phyloP scores from a whole-genome alignment of 2,329 filamentous ascomycete genomes.

The Zymoseptoria crescenta region DNA sequence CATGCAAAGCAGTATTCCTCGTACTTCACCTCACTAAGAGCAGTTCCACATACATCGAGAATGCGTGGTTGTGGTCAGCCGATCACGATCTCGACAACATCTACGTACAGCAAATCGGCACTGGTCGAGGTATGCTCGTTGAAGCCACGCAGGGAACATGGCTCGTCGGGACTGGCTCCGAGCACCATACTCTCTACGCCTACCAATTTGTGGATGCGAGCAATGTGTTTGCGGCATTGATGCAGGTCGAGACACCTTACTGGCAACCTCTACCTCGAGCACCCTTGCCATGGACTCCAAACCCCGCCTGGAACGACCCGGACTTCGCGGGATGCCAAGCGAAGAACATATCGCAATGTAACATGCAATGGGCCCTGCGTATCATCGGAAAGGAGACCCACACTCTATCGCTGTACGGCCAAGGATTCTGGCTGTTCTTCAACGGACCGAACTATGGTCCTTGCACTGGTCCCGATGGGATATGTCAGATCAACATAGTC shows the following conservation, averaged over 20 bases:
- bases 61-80: constrained; percentile 45
- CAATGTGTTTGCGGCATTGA: constrained; percentile 43
- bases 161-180: constrained; percentile 45
- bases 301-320: constrained; percentile 27
- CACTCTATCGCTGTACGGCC: constrained; percentile 33
- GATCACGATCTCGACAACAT: constrained; percentile 45
- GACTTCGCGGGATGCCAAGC: constrained; percentile 21
- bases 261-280: constrained; percentile 23
- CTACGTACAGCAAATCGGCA: constrained; percentile 31
- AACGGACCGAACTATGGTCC: constrained; percentile 22
- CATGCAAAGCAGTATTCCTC: constrained; percentile 26
- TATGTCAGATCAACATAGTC: constrained; percentile 32
- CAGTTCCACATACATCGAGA: constrained; percentile 47
- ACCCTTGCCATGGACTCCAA: constrained; percentile 36
- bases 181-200: constrained; percentile 48
- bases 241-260: constrained; percentile 49
- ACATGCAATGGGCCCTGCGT: constrained; percentile 27
- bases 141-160: constrained; percentile 43
- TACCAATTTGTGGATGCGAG: constrained; percentile 42
- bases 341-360: constrained; percentile 24
- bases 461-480: constrained; percentile 25
- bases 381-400: constrained; percentile 24
- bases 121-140: constrained; percentile 32
- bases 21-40: constrained; percentile 41
- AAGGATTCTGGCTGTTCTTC: constrained; percentile 36